Evolutionary conservation across 2,329 filamentous ascomycete genomes (phyloP).

Genomic region (Fusarium luffae): DNA sequence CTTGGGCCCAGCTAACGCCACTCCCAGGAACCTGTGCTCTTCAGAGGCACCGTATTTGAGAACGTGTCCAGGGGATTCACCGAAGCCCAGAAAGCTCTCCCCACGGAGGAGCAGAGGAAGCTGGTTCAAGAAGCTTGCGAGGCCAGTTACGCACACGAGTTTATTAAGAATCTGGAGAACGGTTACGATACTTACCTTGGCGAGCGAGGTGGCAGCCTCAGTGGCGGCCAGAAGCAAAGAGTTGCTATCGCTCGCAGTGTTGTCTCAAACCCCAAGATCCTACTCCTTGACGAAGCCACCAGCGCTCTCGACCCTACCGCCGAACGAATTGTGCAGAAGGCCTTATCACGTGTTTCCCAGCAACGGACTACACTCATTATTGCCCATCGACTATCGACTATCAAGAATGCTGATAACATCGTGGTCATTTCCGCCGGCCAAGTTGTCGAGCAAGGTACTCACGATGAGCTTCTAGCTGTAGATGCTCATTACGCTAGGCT

Average conservation of each 20-base stretch:
- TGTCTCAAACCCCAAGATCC: slow-evolving; percentile 67
- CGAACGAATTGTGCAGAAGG: slow-evolving; percentile 62
- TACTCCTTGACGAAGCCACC: slow-evolving; percentile 74
- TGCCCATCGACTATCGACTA: slow-evolving; percentile 62
- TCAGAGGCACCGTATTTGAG: slow-evolving; percentile 45
- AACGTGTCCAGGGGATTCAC: slow-evolving; percentile 42
- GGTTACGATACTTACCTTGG: slow-evolving; percentile 42
- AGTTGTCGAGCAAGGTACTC: slow-evolving; percentile 42
- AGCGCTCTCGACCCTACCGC: slow-evolving; percentile 59
- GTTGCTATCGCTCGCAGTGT: slow-evolving; percentile 73
- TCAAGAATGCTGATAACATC: slow-evolving; percentile 45
- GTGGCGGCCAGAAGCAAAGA: slow-evolving; percentile 71
- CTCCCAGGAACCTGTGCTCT: slow-evolving; percentile 40
- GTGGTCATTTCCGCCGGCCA: slow-evolving; percentile 37
- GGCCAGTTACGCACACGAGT: slow-evolving; percentile 40
- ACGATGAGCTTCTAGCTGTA: slow-evolving; percentile 23
- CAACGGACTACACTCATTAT: slow-evolving; percentile 71
- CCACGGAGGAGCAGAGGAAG: slow-evolving; percentile 1
- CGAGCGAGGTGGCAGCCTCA: slow-evolving; percentile 36
- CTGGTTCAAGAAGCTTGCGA: slow-evolving; percentile 35
- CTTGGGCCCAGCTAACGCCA: neutral
- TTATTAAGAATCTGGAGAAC: slow-evolving; percentile 35
- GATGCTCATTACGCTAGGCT: slow-evolving; percentile 35
- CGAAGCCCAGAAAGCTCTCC: slow-evolving; percentile 13
- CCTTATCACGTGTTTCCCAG: slow-evolving; percentile 61